Evolutionary conservation across 257 asterid species (phyloP).

Genomic region (Solanum tarapatanum): DNA sequence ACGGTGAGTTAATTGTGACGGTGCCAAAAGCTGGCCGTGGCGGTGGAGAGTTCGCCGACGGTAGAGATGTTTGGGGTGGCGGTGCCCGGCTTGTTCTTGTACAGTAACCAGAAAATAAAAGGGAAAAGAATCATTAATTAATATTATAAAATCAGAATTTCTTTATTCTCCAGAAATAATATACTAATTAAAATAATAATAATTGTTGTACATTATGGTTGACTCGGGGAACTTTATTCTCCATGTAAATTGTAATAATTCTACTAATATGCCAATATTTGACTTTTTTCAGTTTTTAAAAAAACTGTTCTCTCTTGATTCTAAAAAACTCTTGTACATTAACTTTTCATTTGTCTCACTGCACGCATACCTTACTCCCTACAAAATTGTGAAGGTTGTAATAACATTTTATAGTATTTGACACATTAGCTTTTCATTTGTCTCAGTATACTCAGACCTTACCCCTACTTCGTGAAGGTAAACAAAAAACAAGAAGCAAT

Average conservation of each 20-base stretch:
- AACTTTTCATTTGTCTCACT: not conserved
- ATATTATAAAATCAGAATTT: not conserved
- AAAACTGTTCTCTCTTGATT: not conserved
- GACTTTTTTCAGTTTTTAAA: too few species aligned
- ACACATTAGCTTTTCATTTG: not conserved
- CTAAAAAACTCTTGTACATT: too few species aligned
- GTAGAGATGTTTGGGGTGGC: constrained; percentile 21
- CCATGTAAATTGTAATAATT: not conserved
- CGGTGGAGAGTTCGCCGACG: constrained; percentile 6
- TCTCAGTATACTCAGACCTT: accelerated
- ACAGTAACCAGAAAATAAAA: constrained; percentile 10
- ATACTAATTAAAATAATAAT: not conserved
- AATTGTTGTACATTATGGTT: not conserved
- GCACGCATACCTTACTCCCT: not conserved
- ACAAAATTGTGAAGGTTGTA: not conserved
- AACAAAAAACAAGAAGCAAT: not conserved
- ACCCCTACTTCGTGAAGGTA: not conserved
- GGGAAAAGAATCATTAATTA: not conserved
- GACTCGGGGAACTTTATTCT: not conserved
- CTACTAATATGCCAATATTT: not conserved
- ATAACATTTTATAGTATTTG: not conserved
- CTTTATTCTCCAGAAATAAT: not conserved
- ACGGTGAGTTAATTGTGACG: constrained; percentile 38
- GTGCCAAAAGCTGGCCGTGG: constrained; percentile 37
- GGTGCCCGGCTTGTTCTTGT: constrained; percentile 29